phyloP scores from a whole-genome alignment of 208 protist genomes.

The Trypanosoma avium region DNA sequence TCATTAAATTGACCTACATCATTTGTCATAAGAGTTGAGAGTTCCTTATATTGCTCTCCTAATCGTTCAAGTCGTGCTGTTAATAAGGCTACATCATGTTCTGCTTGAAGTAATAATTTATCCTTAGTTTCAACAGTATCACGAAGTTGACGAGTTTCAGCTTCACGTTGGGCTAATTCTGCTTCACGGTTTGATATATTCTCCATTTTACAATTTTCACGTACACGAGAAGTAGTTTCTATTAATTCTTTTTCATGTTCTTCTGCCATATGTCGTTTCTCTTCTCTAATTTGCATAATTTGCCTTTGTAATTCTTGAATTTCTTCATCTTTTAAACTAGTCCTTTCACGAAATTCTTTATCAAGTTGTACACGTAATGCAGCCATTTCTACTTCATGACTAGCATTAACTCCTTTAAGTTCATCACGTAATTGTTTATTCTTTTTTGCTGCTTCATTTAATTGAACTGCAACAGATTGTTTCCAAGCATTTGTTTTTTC shows the following conservation, averaged over 20 bases:
- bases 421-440: slow-evolving; percentile 77
- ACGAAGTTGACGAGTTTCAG: slow-evolving; percentile 32
- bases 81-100: slow-evolving; percentile 23
- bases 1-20: neutral
- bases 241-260: slow-evolving; percentile 47
- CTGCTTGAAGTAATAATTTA: slow-evolving; percentile 27
- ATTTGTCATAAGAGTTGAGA: slow-evolving; percentile 29
- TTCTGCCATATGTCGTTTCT: slow-evolving; percentile 41
- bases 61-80: slow-evolving; percentile 32
- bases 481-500: slow-evolving; percentile 64
- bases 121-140: slow-evolving; percentile 33
- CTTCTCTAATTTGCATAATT: slow-evolving; percentile 35
- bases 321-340: slow-evolving; percentile 56
- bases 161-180: slow-evolving; percentile 27
- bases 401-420: slow-evolving; percentile 28
- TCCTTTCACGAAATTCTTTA: slow-evolving; percentile 75
- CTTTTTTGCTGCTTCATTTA: slow-evolving; percentile 62
- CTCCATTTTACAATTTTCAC: slow-evolving; percentile 28
- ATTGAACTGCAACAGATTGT: slow-evolving; percentile 49
- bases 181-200: slow-evolving; percentile 22
- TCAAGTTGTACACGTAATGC: slow-evolving; percentile 54
- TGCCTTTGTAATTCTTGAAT: slow-evolving; percentile 33
- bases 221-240: slow-evolving; percentile 18
- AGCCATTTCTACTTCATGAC: slow-evolving; percentile 34
- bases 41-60: slow-evolving; percentile 34